Conservation (phyloP, 495 filamentous ascomycete species). For the Penicillium subrubescens region DNA sequence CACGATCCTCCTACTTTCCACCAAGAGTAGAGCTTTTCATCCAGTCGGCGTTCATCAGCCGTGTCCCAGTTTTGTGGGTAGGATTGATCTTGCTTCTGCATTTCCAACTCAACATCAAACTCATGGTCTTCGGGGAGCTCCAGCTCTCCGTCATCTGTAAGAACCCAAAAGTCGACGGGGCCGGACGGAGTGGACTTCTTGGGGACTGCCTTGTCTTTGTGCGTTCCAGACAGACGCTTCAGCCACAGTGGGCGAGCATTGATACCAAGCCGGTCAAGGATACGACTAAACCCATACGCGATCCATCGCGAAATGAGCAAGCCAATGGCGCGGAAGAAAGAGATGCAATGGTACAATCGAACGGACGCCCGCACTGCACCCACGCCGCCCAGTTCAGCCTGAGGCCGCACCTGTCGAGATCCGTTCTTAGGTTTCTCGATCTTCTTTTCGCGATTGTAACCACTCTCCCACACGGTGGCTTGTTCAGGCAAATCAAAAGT, state of each 20-base stretch:
- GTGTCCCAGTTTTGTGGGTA: constrained; percentile 33
- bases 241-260: constrained; percentile 64
- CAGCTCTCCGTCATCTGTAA: constrained; percentile 58
- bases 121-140: constrained; percentile 57
- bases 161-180: constrained; percentile 61
- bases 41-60: constrained; percentile 65
- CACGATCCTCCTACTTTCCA: constrained; percentile 80
- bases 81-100: constrained; percentile 57
- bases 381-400: constrained; percentile 62
- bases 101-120: constrained; percentile 77
- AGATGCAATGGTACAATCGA: constrained; percentile 70
- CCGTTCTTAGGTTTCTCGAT: constrained; percentile 52
- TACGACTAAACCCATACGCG: constrained; percentile 54
- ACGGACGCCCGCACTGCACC: constrained; percentile 73
- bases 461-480: constrained; percentile 49
- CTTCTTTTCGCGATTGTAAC: constrained; percentile 70
- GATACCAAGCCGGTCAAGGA: constrained; percentile 63
- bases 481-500: constrained; percentile 40
- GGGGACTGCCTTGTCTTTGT: constrained; percentile 17
- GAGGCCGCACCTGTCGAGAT: constrained; percentile 38
- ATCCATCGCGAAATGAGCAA: constrained; percentile 63
- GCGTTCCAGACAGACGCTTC: constrained; percentile 35
- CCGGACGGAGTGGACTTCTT: constrained; percentile 25
- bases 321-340: constrained; percentile 73
- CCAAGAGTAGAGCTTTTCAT: constrained; percentile 74